Evolutionary conservation across 2,329 filamentous ascomycete genomes (phyloP).

Genomic region (Colletotrichum endophyticum): DNA sequence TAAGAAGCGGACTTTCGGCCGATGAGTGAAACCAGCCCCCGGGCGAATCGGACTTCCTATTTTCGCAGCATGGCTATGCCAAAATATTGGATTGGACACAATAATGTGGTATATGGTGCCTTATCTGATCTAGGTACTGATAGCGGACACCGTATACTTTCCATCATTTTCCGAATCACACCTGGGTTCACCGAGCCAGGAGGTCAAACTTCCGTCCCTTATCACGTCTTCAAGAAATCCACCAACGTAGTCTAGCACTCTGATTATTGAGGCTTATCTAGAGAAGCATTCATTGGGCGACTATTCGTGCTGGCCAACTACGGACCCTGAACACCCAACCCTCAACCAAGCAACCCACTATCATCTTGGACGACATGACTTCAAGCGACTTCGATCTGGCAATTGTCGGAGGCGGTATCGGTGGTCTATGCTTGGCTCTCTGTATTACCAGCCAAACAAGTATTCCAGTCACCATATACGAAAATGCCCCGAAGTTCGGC

Average conservation of each 20-base stretch:
- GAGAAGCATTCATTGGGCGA: neutral
- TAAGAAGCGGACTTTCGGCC: neutral
- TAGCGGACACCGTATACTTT: neutral
- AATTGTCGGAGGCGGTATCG: slow-evolving; percentile 57
- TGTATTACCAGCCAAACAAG: slow-evolving; percentile 40
- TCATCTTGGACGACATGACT: neutral
- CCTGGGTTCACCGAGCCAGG: neutral
- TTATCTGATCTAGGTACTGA: neutral
- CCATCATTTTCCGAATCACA: neutral
- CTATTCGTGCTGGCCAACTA: neutral
- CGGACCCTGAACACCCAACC: neutral
- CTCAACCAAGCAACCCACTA: neutral
- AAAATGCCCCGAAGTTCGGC: neutral
- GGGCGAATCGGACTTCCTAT: neutral
- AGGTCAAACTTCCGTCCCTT: neutral
- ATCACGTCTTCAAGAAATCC: neutral
- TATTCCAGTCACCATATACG: slow-evolving; percentile 37
- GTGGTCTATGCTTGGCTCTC: slow-evolving; percentile 52
- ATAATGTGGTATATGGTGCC: neutral
- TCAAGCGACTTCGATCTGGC: slow-evolving; percentile 33
- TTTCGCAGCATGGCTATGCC: neutral
- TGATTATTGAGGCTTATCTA: neutral
- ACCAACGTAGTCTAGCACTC: rapidly evolving
- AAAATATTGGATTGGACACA: neutral
- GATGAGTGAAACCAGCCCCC: neutral